Base-by-base conservation (phyloP, 768 basidiomycete species). In the Nidularia sp. region DNA sequence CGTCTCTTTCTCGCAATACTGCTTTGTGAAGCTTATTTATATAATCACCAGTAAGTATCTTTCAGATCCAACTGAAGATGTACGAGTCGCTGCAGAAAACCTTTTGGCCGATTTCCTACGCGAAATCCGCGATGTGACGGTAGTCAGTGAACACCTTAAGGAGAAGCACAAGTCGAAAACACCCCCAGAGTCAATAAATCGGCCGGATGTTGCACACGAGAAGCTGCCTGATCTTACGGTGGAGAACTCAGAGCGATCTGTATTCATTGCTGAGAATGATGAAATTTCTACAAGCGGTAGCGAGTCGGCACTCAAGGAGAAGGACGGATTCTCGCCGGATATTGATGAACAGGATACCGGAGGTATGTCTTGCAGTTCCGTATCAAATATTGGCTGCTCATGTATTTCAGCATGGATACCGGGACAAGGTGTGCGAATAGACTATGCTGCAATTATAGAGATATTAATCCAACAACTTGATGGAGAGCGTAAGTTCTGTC, bases 61-160 rank as follows among this genome's bases (percentile, higher is more conserved):
- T 10, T 92, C 92, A 1, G 97, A 99, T 66, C 93, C 93, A 0
- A 94, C 86, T 1, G 88, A 90, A 60, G 96, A 99, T 61, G 94
- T 99, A 12, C 81, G 90, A 9, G 84, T 90, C 6, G 91, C 91
- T 9, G 94, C 96, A 5, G 92, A 97, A 64, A 88, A 87, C 53
- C 77, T 96, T 5, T 76, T 98, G 3, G 87, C 86, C 5, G 92
- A 94, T 56, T 93, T 98, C 59, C 74, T 98, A 42, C 81, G 88
- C 35, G 97, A 99, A 68, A 91, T 97, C 59, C 83, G 85, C 6
- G 89, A 93, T 50, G 86, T 97, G 35, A 90, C 89, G 1, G 60
- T 83, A 5, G 84, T 96, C 5, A 84, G 85, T 50, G 81, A 80
- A 52, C 83, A 80, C 44, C 69, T 80, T 46, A 82, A 88, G 51